These are phyloP conservation scores for Tieghemostelium lacteum DNA, from an alignment of 78 protist genomes.

Conservation along the genomic window DNA sequence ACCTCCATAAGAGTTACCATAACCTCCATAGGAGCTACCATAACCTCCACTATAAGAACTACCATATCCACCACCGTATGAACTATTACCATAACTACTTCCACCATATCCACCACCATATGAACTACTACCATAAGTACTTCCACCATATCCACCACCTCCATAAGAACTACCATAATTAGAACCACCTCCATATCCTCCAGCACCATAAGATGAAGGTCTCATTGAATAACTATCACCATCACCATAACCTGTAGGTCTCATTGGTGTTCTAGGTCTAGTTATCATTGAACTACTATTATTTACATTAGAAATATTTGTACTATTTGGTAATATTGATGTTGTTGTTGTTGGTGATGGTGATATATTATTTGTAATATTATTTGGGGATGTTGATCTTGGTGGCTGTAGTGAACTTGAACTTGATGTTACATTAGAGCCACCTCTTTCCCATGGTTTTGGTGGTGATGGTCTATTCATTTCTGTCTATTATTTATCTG, in stretches of 20 bases:
- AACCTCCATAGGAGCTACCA: constrained; percentile 33
- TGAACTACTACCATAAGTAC: constrained; percentile 17
- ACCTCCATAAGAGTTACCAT: constrained; percentile 23
- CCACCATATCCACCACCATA: constrained; percentile 55
- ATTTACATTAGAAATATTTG: neutral
- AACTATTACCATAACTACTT: constrained; percentile 9
- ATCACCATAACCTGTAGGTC: constrained; percentile 20
- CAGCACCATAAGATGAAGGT: constrained; percentile 18
- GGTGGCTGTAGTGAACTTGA: neutral
- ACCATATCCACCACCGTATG: constrained; percentile 6
- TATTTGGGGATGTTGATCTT: neutral
- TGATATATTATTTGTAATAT: neutral
- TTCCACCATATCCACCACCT: constrained; percentile 11
- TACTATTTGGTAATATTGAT: neutral
- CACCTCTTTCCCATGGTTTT: constrained; percentile 54
- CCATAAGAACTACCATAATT: constrained; percentile 27
- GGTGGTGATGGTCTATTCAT: constrained; percentile 49
- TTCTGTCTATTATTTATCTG: no score
- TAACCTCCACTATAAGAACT: neutral
- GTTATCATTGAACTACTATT: neutral
- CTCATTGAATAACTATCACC: neutral
- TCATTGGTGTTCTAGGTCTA: constrained; percentile 63
- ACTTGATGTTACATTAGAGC: neutral
- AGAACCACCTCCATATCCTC: constrained; percentile 22
- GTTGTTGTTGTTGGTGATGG: neutral